Percentiles rank a stretch among this genome's conserved stretches.
phyloP scores from a whole-genome alignment of 106 monocot genomes.

The Narthecium ossifragum region DNA sequence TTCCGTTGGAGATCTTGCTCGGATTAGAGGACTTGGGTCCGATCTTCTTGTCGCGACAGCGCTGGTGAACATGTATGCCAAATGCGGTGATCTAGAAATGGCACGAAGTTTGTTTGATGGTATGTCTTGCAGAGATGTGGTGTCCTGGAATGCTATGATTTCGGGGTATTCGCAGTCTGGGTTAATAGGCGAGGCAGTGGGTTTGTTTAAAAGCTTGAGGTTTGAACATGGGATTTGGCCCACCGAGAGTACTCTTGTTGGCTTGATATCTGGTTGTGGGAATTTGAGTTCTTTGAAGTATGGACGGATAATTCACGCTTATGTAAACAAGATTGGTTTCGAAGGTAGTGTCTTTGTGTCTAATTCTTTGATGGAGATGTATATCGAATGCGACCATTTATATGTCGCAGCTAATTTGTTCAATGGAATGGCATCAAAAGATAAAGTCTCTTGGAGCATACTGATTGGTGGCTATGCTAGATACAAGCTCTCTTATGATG shows the following conservation, averaged over 20 bases:
- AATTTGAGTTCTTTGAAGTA: constrained; percentile 4
- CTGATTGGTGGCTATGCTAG: constrained; percentile 64
- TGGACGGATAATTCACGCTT: constrained; percentile 34
- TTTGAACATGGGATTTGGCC: constrained; percentile 14
- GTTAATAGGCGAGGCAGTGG: constrained; percentile 24
- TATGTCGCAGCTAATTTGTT: constrained; percentile 34
- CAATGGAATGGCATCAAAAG: constrained; percentile 39
- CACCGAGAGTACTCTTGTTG: constrained; percentile 47
- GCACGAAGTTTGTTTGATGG: constrained; percentile 49
- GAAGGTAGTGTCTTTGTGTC: constrained; percentile 20
- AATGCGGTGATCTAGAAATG: constrained; percentile 22
- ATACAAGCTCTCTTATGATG: constrained; percentile 26
- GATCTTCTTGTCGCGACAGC: constrained; percentile 52
- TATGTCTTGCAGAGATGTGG: constrained; percentile 41
- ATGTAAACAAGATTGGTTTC: constrained; percentile 33
- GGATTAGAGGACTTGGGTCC: constrained; percentile 20
- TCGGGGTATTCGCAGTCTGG: constrained; percentile 37
- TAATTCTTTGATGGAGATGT: constrained; percentile 69
- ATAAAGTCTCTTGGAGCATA: constrained; percentile 59
- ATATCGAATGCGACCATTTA: constrained; percentile 27
- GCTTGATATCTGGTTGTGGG: constrained; percentile 37
- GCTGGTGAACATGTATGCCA: constrained; percentile 35
- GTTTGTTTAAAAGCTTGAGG: constrained; percentile 51
- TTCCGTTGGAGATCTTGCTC: constrained; percentile 16
- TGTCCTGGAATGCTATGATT: constrained; percentile 62